phyloP scores from a whole-genome alignment of 2,329 filamentous ascomycete genomes.

The Colletotrichum camelliae region DNA sequence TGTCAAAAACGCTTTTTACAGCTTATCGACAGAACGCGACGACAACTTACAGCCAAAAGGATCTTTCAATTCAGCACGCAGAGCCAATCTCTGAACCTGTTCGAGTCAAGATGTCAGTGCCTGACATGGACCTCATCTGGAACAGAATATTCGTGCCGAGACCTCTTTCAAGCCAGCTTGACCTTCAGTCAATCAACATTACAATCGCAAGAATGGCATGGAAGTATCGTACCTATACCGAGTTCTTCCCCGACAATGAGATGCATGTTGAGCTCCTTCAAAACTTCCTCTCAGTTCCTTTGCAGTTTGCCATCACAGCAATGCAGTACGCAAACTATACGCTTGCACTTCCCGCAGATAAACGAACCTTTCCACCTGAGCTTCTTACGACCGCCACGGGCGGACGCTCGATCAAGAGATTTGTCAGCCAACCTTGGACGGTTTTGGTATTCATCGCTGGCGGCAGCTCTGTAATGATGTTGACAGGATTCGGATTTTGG shows the following conservation, averaged over 20 bases:
- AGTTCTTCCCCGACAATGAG: slow-evolving; percentile 25
- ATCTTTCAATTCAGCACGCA: slow-evolving; percentile 25
- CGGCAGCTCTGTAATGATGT: not conserved
- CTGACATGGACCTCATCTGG: slow-evolving; percentile 20
- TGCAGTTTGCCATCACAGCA: slow-evolving; percentile 25
- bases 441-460: slow-evolving; percentile 23
- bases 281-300: slow-evolving; percentile 24
- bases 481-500: not conserved
- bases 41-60: slow-evolving; percentile 23
- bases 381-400: slow-evolving; percentile 21
- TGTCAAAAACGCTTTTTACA: slow-evolving; percentile 23
- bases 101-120: slow-evolving; percentile 1
- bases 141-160: slow-evolving; percentile 14
- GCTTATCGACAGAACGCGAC: slow-evolving; percentile 20
- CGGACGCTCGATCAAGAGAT: slow-evolving; percentile 18
- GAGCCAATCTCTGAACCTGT: not conserved
- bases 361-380: slow-evolving; percentile 17
- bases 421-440: slow-evolving; percentile 24
- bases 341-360: not conserved
- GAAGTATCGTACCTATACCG: slow-evolving; percentile 25
- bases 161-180: not conserved
- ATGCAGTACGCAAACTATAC: slow-evolving; percentile 25
- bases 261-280: slow-evolving; percentile 19
- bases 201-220: slow-evolving; percentile 23
- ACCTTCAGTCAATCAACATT: slow-evolving; percentile 19